These are phyloP conservation scores for Tricladium varicosporioides DNA, from an alignment of 2,329 filamentous ascomycete genomes.

Conservation along the genomic window DNA sequence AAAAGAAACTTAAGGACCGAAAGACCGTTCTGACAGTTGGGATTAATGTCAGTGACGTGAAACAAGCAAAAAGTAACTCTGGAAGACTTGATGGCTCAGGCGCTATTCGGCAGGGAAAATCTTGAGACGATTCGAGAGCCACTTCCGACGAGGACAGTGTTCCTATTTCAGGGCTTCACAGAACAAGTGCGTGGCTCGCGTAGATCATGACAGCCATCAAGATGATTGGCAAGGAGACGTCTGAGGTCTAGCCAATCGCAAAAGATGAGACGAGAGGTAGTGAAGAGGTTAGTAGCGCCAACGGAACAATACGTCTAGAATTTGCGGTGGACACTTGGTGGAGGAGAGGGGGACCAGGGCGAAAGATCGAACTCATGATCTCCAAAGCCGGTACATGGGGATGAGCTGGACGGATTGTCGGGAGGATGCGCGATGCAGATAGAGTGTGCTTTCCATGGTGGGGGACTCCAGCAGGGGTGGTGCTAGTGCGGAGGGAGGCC, in stretches of 20 bases:
- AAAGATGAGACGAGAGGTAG: constrained; percentile 34
- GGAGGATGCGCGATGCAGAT: constrained; percentile 36
- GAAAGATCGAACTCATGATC: constrained; percentile 33
- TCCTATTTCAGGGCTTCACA: constrained; percentile 37
- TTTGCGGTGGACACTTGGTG: constrained; percentile 19
- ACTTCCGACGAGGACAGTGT: constrained; percentile 31
- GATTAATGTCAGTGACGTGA: constrained; percentile 27
- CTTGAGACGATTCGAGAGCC: constrained; percentile 30
- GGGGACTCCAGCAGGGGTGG: constrained; percentile 27
- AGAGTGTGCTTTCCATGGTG: constrained; percentile 29
- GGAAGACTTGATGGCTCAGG: constrained; percentile 20
- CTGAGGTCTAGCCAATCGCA: constrained; percentile 41
- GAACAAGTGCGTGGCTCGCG: constrained; percentile 42
- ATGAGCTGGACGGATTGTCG: constrained; percentile 30
- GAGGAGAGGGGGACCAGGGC: constrained; percentile 27
- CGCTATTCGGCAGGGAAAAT: constrained; percentile 25
- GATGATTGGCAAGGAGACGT: constrained; percentile 44
- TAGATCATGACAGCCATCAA: constrained; percentile 40
- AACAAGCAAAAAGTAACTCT: constrained; percentile 25
- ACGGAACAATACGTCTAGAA: constrained; percentile 32
- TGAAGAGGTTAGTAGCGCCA: constrained; percentile 24
- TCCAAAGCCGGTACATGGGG: constrained; percentile 29
- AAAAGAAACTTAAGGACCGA: constrained; percentile 18
- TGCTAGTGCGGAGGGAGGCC: constrained; percentile 28
- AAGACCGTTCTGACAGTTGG: constrained; percentile 22